Percentiles rank a stretch among this genome's conserved stretches.
Conservation (phyloP, 345 rosid genomes). For the Ailanthus altissimus region DNA sequence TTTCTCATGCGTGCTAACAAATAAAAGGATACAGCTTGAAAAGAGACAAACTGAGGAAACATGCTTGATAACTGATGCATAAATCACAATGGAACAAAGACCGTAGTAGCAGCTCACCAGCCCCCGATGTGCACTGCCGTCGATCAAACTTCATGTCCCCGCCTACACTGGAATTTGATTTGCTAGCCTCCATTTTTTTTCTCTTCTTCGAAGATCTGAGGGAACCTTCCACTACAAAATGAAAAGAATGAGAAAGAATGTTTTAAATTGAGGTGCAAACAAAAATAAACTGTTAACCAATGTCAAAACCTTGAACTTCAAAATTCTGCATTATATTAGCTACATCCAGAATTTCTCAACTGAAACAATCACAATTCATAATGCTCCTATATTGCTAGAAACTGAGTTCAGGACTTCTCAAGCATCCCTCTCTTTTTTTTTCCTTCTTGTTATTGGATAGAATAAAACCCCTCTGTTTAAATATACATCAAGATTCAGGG, state of each 20-base stretch:
- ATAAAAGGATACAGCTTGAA: neutral
- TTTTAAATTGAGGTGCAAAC: conserved; percentile 5
- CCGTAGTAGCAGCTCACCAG: conserved; percentile 37
- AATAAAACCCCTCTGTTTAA: neutral
- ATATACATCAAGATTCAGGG: neutral
- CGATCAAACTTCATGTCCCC: conserved; percentile 27
- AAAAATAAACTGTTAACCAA: neutral
- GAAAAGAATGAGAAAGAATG: conserved; percentile 10
- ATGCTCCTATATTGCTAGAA: neutral
- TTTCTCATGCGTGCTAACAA: neutral
- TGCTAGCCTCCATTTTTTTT: conserved; percentile 42
- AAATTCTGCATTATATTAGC: neutral
- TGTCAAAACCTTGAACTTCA: conserved; percentile 1
- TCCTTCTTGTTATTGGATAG: too few species aligned
- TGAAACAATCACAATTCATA: neutral
- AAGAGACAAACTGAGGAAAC: conserved; percentile 1
- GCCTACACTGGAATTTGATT: conserved; percentile 30
- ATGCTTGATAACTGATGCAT: neutral
- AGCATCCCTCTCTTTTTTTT: too few species aligned
- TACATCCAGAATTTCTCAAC: neutral
- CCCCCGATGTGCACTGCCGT: conserved; percentile 24
- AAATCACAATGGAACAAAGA: neutral
- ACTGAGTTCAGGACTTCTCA: neutral
- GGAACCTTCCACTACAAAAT: conserved; percentile 65
- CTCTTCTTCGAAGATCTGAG: conserved; percentile 57